phyloP scores from a whole-genome alignment of 352 stramenopile species.

The Phytophthora constricta region DNA sequence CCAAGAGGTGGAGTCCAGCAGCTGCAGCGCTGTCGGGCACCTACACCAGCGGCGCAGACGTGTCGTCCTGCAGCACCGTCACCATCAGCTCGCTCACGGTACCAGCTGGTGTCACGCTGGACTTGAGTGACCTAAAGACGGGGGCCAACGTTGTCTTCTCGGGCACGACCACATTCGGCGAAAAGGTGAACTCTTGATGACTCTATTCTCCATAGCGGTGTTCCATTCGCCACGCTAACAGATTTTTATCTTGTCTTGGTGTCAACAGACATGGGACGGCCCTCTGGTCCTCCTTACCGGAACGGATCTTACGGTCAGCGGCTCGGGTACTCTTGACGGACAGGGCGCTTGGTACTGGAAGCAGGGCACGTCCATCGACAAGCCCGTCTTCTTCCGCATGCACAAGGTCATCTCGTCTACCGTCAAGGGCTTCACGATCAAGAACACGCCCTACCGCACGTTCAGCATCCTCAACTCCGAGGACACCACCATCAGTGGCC shows the following conservation, averaged over 20 bases:
- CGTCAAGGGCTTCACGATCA: too few relatives aligned
- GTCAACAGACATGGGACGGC: conserved; percentile 33
- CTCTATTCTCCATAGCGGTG: too few relatives aligned
- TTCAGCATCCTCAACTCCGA: conserved; percentile 35
- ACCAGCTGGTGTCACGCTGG: conserved; percentile 32
- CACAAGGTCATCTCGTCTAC: too few relatives aligned
- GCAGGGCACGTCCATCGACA: too few relatives aligned
- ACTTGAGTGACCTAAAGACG: conserved; percentile 33
- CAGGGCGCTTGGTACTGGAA: conserved; percentile 51
- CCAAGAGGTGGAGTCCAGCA: conserved; percentile 11
- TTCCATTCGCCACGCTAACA: too few relatives aligned
- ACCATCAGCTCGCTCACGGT: too few relatives aligned
- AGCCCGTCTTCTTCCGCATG: too few relatives aligned
- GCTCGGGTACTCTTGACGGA: conserved; percentile 41
- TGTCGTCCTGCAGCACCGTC: conserved; percentile 42
- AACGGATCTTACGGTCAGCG: conserved; percentile 35
- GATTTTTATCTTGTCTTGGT: too few relatives aligned
- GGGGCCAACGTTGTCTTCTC: conserved; percentile 41
- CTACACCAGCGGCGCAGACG: conserved; percentile 33
- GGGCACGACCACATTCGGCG: conserved; percentile 44
- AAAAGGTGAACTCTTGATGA: too few relatives aligned
- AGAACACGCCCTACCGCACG: conserved; percentile 35
- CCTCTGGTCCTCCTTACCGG: conserved; percentile 38
- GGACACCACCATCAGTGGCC: conserved; percentile 24
- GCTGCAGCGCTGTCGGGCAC: conserved; percentile 36